Conservation (phyloP, 257 asterid species). For the Primulina huaijiensis region DNA sequence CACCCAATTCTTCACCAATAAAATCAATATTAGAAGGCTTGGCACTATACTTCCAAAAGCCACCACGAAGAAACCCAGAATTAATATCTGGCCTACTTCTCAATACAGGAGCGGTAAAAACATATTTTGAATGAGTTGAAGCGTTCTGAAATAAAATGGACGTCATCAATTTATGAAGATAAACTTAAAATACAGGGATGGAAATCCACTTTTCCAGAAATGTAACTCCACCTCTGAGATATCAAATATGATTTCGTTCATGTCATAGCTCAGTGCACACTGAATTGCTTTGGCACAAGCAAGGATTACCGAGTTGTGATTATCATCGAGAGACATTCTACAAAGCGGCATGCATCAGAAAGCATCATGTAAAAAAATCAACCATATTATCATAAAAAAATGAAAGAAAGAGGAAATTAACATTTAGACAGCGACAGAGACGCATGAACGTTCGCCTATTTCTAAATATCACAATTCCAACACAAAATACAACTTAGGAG, state of each 20-base stretch:
- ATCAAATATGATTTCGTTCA: conserved; percentile 61
- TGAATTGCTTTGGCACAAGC: conserved; percentile 85
- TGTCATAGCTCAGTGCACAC: conserved; percentile 57
- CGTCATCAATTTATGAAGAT: conserved; percentile 21
- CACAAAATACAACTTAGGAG: background rate
- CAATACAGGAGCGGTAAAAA: conserved; percentile 85
- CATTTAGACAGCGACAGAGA: conserved; percentile 14
- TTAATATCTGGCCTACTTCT: conserved; percentile 75
- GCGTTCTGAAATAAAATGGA: conserved; percentile 53
- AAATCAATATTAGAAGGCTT: conserved; percentile 68
- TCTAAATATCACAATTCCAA: background rate
- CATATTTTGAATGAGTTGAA: conserved; percentile 44
- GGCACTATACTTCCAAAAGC: conserved; percentile 94
- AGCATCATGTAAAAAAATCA: conserved; percentile 13
- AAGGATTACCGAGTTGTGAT: conserved; percentile 74
- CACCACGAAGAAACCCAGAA: conserved; percentile 85
- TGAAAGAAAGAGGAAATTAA: background rate
- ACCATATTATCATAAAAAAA: conserved; percentile 5
- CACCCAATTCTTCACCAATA: conserved; percentile 37
- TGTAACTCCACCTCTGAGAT: conserved; percentile 58
- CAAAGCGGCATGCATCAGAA: conserved; percentile 27
- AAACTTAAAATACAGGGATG: conserved; percentile 16
- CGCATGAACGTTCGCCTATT: conserved; percentile 9
- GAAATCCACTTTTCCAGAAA: conserved; percentile 11
- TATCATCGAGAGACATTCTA: conserved; percentile 85